Evolutionary conservation across 805 yeast genomes (phyloP).

Genomic region (Candida adriatica): DNA sequence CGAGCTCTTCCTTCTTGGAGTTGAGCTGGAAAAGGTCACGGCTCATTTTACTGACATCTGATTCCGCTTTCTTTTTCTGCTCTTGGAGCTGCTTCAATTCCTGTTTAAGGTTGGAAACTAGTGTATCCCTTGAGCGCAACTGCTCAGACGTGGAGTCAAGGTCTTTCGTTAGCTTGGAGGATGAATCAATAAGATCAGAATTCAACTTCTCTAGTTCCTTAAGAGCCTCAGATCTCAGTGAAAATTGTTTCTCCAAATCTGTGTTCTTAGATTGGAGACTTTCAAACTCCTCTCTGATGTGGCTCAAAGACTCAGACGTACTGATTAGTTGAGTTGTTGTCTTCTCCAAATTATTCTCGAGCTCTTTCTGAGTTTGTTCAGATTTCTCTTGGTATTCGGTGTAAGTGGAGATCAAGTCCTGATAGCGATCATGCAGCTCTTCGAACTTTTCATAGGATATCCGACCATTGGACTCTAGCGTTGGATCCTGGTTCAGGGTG

Average conservation of each 20-base stretch:
- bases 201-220: constrained; percentile 27
- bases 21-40: constrained; percentile 67
- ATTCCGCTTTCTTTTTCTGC: constrained; percentile 63
- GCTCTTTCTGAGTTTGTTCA: constrained; percentile 25
- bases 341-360: constrained; percentile 15
- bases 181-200: constrained; percentile 25
- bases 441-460: constrained; percentile 51
- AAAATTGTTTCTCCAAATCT: constrained; percentile 16
- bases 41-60: constrained; percentile 86
- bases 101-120: constrained; percentile 19
- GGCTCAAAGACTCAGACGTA: constrained; percentile 6
- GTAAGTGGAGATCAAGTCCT: constrained; percentile 31
- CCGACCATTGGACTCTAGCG: constrained; percentile 58
- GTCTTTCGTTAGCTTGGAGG: constrained; percentile 29
- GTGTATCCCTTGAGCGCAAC: constrained; percentile 15
- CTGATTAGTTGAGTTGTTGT: constrained; percentile 11
- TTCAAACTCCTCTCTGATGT: constrained; percentile 13
- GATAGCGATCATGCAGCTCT: constrained; percentile 24
- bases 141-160: constrained; percentile 13
- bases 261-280: constrained; percentile 15
- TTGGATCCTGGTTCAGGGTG: constrained; percentile 70
- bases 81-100: constrained; percentile 22
- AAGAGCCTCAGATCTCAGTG: constrained; percentile 8
- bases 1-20: constrained; percentile 48
- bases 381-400: constrained; percentile 27